phyloP scores from a whole-genome alignment of 495 filamentous ascomycete genomes.

The Recurvomyces mirabilis region DNA sequence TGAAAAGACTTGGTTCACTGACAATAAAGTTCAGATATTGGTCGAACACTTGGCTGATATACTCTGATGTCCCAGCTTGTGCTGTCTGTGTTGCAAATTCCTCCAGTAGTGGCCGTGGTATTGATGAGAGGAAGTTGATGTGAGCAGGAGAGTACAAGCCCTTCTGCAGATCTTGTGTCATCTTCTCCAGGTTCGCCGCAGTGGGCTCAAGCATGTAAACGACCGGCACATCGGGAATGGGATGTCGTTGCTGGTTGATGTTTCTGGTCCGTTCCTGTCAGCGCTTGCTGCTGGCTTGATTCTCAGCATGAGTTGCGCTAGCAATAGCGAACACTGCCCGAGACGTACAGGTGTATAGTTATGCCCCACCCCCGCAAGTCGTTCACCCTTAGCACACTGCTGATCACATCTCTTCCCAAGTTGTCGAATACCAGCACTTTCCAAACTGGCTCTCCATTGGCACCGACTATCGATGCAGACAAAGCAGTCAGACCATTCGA shows the following conservation, averaged over 20 bases:
- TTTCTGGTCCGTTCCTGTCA: conserved; percentile 42
- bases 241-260: conserved; percentile 68
- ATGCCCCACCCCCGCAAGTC: conserved; percentile 87
- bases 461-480: conserved; percentile 69
- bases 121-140: conserved; percentile 92
- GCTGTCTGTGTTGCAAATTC: conserved; percentile 89
- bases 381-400: conserved; percentile 85
- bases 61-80: conserved; percentile 67
- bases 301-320: conserved; percentile 15
- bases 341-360: conserved; percentile 79
- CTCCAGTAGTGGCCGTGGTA: conserved; percentile 84
- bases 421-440: conserved; percentile 61
- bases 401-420: conserved; percentile 68
- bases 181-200: conserved; percentile 61
- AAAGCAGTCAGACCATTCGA: conserved; percentile 53
- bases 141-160: conserved; percentile 88
- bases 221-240: conserved; percentile 93
- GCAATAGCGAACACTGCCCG: background rate
- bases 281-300: conserved; percentile 18
- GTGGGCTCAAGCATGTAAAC: conserved; percentile 93
- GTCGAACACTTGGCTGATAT: conserved; percentile 86
- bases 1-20: conserved; percentile 90
- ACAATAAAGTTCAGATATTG: conserved; percentile 98
- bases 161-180: conserved; percentile 78
- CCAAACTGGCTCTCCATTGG: conserved; percentile 76